phyloP scores from a whole-genome alignment of 129 eudicot species.

The Tanacetum coccineum region DNA sequence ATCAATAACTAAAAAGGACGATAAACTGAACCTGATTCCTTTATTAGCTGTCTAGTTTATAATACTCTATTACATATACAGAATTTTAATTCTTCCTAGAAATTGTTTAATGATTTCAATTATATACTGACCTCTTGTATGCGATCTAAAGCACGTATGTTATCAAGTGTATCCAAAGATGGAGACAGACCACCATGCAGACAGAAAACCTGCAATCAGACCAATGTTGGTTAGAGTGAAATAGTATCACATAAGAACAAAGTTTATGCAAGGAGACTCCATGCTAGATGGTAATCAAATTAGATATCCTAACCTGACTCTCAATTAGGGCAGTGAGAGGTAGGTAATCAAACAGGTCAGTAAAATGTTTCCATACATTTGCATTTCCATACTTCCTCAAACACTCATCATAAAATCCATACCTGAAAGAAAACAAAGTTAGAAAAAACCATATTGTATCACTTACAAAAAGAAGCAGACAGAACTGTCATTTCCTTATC shows the following conservation, averaged over 20 bases:
- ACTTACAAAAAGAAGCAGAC: constrained; percentile 3
- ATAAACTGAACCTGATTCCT: background rate
- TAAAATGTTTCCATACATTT: constrained; percentile 78
- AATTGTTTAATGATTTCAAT: background rate
- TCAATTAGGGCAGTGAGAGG: constrained; percentile 86
- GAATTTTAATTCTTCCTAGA: background rate
- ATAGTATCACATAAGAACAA: background rate
- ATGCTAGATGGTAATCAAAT: background rate
- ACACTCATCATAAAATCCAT: constrained; percentile 87
- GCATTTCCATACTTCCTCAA: constrained; percentile 90
- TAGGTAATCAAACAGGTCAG: constrained; percentile 85
- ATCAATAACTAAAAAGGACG: background rate
- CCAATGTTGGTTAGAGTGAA: constrained; percentile 6
- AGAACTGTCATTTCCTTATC: background rate
- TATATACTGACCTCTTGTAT: constrained; percentile 72
- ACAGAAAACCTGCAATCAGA: constrained; percentile 66
- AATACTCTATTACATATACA: background rate
- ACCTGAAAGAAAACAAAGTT: constrained; percentile 44
- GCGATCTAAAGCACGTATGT: constrained; percentile 82
- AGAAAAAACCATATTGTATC: constrained; percentile 4
- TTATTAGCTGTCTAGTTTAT: background rate
- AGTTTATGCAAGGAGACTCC: constrained; percentile 8
- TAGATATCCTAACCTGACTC: constrained; percentile 54
- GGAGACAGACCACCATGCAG: constrained; percentile 96
- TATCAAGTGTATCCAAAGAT: constrained; percentile 83